Evolutionary conservation across 1,284 basidiomycete genomes (phyloP), one percentile per base, ranked within the genome.

Genomic region (Boletus sp.): DNA sequence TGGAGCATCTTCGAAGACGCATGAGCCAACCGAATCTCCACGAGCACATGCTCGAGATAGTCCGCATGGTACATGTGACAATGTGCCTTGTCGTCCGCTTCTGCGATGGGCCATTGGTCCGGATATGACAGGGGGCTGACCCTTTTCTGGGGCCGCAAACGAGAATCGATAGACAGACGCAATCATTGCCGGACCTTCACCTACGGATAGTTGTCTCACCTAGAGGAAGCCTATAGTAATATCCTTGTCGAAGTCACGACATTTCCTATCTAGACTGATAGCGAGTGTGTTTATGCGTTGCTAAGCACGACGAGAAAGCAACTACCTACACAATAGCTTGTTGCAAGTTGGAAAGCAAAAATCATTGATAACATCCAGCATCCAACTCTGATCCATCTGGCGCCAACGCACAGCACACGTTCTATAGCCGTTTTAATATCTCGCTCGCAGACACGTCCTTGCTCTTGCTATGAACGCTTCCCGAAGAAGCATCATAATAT

Each of bases 371-470:
- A 7, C 33, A 25, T 25, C 38, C 17, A 39, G 19, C 38, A 42
- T 27, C 39, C 32, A 32, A 19, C 8, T 29, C 5, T 5, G 27
- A 29, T 14, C 27, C 27, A 38, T 40, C 43, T 23, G 9, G 25
- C n/a, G 20, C 26, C 14, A n/a, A 34, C 17, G 12, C 32, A 37
- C 14, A 30, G 8, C 26, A 29, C 5, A 14, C 7, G 8, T 9
- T 41, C 42, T 51, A 73, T 46, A 71, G 65, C 29, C 69, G 68
- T 54, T 69, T 73, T 39, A 77, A 62, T 50, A 76, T 51, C 20
- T 77, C 75, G 38, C 69, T 73, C 17, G 74, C 73, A 36, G 71
- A 69, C 36, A 46, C 32, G 16, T 64, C 54, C 38, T 54, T 59
- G 34, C 50, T 52, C 12, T 25, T 55, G 12, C 34, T 23, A 4